Evolutionary conservation across 306 rosid species (phyloP), one percentile per base, ranked within the genome.

Genomic region (Fragaria ananassa): DNA sequence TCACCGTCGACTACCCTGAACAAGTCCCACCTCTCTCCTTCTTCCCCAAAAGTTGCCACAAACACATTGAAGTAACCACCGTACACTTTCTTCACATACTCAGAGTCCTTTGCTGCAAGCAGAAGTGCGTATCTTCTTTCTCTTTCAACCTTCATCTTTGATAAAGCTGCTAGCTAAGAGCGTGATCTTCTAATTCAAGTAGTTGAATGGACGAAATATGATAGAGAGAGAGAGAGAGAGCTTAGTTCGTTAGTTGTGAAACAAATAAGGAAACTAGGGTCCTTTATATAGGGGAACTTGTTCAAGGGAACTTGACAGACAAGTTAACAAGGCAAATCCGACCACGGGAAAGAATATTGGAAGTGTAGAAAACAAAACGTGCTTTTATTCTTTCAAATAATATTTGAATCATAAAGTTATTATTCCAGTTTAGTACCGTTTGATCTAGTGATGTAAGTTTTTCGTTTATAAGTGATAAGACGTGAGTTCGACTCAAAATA

Each of bases 11-110:
- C 87, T 19, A 84, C 89, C 68, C 84, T 83, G 71, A 75, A 86
- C 83, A 91, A 74, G 74, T 89, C 93, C 95, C 95, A 89, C 13
- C 18, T 81, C 29, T 89, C 93, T 58, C 87, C 95, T 79, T 86
- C 92, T 50, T 76, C 87, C 15, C 90, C 95, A 49, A 88, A 91
- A 50, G 89, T 87, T 69, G 81, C 78, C 39, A 77, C 77, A 53
- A 77, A 91, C 57, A 91, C 87, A 31, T 88, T 72, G 56, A 86
- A 84, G 84, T 88, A 91, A 31, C 93, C 90, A 17, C 90, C 95
- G 14, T 89, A 85, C 12, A 74, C 81, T 72, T 83, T 82, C 79
- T 85, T 79, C 45, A 84, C 91, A 49, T 86, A 85, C 4, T 89
- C 94, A 1, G 94, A 86, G 37, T 91, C 97, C 47, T 61, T 77